These are phyloP conservation scores for Phymatotrichopsis omnivora DNA, from an alignment of 2,329 filamentous ascomycete species.

Conservation along the genomic window DNA sequence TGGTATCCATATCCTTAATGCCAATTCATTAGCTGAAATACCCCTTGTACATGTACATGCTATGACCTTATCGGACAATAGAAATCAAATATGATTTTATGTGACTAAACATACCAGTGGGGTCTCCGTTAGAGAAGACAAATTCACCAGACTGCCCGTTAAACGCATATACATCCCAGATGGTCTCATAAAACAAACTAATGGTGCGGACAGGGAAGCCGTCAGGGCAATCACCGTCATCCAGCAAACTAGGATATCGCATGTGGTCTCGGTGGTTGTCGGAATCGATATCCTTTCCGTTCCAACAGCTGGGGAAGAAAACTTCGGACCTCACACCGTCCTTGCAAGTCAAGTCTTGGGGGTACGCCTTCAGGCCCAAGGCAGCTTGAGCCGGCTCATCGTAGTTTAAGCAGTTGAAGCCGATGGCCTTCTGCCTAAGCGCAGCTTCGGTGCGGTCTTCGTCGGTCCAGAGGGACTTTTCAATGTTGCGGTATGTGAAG, in stretches of 20 bases:
- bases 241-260: slow-evolving; percentile 66
- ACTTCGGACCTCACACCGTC: slow-evolving; percentile 74
- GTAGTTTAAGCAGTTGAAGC: slow-evolving; percentile 96
- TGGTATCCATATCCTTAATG: slow-evolving; percentile 43
- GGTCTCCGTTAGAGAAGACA: slow-evolving; percentile 67
- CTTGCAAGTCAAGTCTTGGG: slow-evolving; percentile 77
- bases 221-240: slow-evolving; percentile 63
- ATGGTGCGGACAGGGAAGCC: slow-evolving; percentile 58
- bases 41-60: slow-evolving; percentile 11
- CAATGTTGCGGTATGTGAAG: slow-evolving; percentile 58
- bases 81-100: slow-evolving; percentile 6
- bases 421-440: slow-evolving; percentile 69
- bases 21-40: slow-evolving; percentile 5
- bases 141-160: slow-evolving; percentile 51
- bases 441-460: slow-evolving; percentile 58
- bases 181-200: slow-evolving; percentile 75
- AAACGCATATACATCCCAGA: slow-evolving; percentile 65
- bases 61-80: too few relatives aligned
- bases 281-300: slow-evolving; percentile 53
- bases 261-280: slow-evolving; percentile 54
- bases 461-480: slow-evolving; percentile 58
- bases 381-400: slow-evolving; percentile 53
- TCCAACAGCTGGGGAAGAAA: slow-evolving; percentile 86
- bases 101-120: slow-evolving; percentile 46
- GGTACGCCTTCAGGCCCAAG: slow-evolving; percentile 70